Conservation (phyloP, 2,329 filamentous ascomycete genomes). For the Alternaria rosae region DNA sequence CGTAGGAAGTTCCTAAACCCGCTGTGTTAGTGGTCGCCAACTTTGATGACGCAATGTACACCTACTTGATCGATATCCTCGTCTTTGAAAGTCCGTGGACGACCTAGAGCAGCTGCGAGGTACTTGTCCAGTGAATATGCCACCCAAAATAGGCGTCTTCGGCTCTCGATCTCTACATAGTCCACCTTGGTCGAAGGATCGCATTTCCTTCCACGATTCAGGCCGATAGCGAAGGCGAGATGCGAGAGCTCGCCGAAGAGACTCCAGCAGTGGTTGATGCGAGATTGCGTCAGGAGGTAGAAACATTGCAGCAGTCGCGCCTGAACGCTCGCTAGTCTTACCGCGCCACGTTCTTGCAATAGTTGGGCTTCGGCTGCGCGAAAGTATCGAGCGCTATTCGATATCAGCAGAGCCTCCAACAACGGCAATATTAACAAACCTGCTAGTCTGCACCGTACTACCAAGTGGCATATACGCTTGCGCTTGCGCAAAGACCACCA, state of each 20-base stretch:
- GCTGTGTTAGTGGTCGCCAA: background rate
- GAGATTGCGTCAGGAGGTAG: constrained; percentile 65
- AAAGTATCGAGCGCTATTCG: constrained; percentile 52
- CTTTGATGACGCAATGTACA: background rate
- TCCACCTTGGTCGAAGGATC: constrained; percentile 46
- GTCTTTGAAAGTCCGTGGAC: constrained; percentile 67
- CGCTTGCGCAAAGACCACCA: constrained; percentile 63
- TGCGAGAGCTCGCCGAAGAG: constrained; percentile 65
- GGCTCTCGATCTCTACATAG: constrained; percentile 60
- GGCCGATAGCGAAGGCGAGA: constrained; percentile 57
- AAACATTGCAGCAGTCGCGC: constrained; percentile 65
- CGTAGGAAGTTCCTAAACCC: constrained; percentile 43
- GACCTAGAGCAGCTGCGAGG: constrained; percentile 67
- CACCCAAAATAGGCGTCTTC: constrained; percentile 68
- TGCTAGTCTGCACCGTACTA: constrained; percentile 35
- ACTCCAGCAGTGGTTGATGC: constrained; percentile 69
- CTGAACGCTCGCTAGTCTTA: constrained; percentile 65
- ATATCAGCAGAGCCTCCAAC: background rate
- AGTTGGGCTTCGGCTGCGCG: constrained; percentile 54
- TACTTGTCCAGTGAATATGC: constrained; percentile 70
- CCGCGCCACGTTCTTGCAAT: constrained; percentile 61
- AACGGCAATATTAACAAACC: constrained; percentile 14
- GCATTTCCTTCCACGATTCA: constrained; percentile 51
- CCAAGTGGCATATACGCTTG: constrained; percentile 52
- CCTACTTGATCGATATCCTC: constrained; percentile 69